A percentile compares a stretch with the other conserved stretches of the same genome.
Evolutionary conservation across 75 land plant genomes (phyloP).

Genomic region (Cupressus sempervirens): DNA sequence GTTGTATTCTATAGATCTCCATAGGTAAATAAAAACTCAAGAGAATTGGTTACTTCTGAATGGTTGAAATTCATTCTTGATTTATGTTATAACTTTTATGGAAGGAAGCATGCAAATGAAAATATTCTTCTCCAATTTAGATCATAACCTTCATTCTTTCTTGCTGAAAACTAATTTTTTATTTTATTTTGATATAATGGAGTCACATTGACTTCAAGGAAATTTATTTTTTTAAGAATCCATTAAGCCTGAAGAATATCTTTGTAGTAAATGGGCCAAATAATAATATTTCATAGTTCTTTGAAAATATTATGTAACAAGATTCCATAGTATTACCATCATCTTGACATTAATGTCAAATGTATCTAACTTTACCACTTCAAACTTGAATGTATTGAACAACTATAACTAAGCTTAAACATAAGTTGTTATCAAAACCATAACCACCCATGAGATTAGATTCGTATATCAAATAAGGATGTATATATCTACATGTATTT

Average conservation of each 20-base stretch:
- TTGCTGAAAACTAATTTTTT: background rate
- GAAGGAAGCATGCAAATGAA: too few species aligned
- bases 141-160: background rate
- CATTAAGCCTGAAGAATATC: too few species aligned
- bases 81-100: background rate
- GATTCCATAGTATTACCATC: background rate
- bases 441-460: background rate
- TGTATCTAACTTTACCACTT: background rate
- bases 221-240: too few species aligned
- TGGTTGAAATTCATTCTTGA: background rate
- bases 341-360: background rate
- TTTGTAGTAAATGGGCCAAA: background rate
- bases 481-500: background rate
- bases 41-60: background rate
- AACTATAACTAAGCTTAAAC: background rate
- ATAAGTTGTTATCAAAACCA: background rate
- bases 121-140: too few species aligned
- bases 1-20: background rate
- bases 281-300: background rate
- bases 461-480: background rate
- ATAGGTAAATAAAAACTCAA: too few species aligned
- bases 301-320: background rate
- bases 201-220: background rate
- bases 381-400: too few species aligned
- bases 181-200: background rate